Evolutionary conservation across 2,329 filamentous ascomycete species (phyloP).

Genomic region (Lecanicillium sp.): DNA sequence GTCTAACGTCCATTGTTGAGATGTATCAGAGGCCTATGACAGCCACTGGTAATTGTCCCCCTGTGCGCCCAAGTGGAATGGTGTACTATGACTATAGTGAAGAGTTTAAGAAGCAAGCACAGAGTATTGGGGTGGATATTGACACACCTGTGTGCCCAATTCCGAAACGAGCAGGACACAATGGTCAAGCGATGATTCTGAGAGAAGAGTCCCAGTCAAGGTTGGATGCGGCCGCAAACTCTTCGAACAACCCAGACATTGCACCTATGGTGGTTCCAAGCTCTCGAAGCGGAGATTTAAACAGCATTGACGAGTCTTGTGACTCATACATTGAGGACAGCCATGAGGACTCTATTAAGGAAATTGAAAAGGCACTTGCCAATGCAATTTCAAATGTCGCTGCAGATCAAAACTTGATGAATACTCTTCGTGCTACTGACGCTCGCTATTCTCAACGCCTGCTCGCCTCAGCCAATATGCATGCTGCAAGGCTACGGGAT

Average conservation of each 20-base stretch:
- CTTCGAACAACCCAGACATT: background rate
- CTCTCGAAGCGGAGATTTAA: background rate
- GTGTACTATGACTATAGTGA: slow-evolving; percentile 48
- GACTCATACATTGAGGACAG: slow-evolving; percentile 7
- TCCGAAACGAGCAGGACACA: slow-evolving; percentile 16
- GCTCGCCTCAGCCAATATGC: too few relatives aligned
- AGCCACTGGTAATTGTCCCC: slow-evolving; percentile 17
- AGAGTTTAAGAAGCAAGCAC: slow-evolving; percentile 36
- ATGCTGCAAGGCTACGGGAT: too few relatives aligned
- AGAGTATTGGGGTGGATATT: slow-evolving; percentile 10
- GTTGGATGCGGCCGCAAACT: background rate
- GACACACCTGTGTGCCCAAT: slow-evolving; percentile 22
- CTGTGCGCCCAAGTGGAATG: slow-evolving; percentile 23
- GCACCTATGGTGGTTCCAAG: too few relatives aligned
- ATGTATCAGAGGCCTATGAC: slow-evolving; percentile 30
- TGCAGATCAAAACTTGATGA: background rate
- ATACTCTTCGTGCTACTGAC: background rate
- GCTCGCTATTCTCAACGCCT: too few relatives aligned
- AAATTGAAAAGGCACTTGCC: slow-evolving; percentile 7
- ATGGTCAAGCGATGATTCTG: slow-evolving; percentile 18
- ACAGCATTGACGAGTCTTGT: slow-evolving; percentile 3
- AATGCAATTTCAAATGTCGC: slow-evolving; percentile 8
- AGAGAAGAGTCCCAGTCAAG: slow-evolving; percentile 12
- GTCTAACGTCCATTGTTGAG: slow-evolving; percentile 41
- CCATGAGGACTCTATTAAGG: slow-evolving; percentile 7